Conservation (phyloP, 371 early-diverging fungal genomes). For the Nematocida homosporus region DNA sequence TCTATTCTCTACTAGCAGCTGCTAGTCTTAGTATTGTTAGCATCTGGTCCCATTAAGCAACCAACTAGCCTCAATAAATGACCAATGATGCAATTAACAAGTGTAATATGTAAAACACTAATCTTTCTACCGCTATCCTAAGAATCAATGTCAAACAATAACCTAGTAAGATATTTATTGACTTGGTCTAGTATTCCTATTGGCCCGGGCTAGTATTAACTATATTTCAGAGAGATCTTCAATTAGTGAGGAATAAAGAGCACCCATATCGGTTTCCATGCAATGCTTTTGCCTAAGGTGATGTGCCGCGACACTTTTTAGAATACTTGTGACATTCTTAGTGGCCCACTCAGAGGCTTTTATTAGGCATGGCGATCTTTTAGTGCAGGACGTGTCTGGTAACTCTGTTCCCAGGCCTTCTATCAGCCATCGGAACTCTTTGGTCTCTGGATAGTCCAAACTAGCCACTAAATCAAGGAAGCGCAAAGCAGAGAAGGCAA, state of each 20-base stretch:
- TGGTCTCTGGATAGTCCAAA: conserved; percentile 40
- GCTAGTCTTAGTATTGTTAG: no score
- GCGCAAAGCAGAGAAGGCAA: conserved; percentile 29
- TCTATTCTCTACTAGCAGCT: no score
- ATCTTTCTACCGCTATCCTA: no score
- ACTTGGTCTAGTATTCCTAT: no score
- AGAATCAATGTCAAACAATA: no score
- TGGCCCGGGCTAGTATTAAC: no score
- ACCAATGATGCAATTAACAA: no score
- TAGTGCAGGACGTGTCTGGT: background rate
- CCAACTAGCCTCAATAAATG: no score
- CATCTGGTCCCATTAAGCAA: no score
- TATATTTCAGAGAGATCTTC: conserved; percentile 42
- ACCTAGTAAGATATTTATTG: no score
- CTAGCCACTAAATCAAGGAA: conserved; percentile 56
- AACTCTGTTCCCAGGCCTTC: conserved; percentile 1
- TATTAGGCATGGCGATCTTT: conserved; percentile 20
- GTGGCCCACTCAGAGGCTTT: background rate
- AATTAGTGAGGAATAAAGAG: background rate
- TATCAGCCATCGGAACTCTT: conserved; percentile 54
- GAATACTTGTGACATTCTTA: background rate
- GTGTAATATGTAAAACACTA: no score
- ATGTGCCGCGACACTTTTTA: conserved; percentile 15
- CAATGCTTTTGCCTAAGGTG: conserved; percentile 19
- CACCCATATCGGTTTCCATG: background rate